Conservation (phyloP, 345 rosid genomes). For the Acer negundo region DNA sequence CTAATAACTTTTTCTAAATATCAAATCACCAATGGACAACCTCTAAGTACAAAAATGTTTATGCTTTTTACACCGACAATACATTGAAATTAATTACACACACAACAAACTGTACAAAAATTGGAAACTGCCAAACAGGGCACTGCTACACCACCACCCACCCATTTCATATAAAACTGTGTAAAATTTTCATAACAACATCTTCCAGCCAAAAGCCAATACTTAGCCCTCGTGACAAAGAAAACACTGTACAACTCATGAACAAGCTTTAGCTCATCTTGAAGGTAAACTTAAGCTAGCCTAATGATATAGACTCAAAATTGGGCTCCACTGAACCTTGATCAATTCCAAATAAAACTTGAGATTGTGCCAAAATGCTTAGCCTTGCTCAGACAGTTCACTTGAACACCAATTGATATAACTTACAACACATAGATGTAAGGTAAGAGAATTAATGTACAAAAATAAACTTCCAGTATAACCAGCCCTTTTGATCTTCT, state of each 20-base stretch:
- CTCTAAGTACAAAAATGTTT: background rate
- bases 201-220: background rate
- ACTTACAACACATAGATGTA: background rate
- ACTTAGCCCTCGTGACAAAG: background rate
- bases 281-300: constrained; percentile 11
- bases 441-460: background rate
- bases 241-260: background rate
- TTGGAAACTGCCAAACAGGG: background rate
- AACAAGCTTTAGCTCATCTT: constrained; percentile 8
- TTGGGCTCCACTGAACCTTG: constrained; percentile 1
- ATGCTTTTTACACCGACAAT: background rate
- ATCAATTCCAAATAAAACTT: background rate
- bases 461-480: background rate
- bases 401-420: background rate
- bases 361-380: background rate
- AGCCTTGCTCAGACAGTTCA: background rate
- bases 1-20: background rate
- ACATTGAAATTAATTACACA: background rate
- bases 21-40: background rate
- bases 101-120: background rate
- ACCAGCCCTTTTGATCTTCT: constrained; percentile 2
- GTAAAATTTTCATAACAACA: background rate
- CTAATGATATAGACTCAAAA: background rate
- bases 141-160: background rate
- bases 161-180: background rate